phyloP scores from a whole-genome alignment of 352 stramenopile genomes.

The Globisporangium lucens region DNA sequence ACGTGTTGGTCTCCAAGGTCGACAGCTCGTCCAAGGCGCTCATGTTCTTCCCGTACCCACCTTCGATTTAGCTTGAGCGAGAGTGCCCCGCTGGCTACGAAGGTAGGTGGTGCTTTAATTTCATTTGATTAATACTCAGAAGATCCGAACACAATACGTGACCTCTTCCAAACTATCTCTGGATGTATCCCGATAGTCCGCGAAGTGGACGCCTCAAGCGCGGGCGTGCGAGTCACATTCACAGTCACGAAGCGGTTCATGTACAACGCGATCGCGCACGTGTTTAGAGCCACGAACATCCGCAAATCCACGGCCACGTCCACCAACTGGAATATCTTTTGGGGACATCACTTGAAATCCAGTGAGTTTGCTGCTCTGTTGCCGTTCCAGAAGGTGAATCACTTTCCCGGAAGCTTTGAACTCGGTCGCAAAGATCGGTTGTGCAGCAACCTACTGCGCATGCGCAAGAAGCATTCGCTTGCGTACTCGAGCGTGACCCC shows the following conservation, averaged over 20 bases:
- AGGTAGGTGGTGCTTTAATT: slow-evolving; percentile 22
- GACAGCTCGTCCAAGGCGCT: slow-evolving; percentile 30
- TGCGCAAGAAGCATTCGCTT: slow-evolving; percentile 53
- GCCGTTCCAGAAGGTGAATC: slow-evolving; percentile 63
- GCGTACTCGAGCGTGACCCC: slow-evolving; percentile 58
- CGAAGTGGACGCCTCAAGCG: slow-evolving; percentile 20
- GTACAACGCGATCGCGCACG: slow-evolving; percentile 71
- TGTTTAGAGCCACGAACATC: slow-evolving; percentile 37
- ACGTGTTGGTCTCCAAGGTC: slow-evolving; percentile 55
- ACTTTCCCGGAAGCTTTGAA: slow-evolving; percentile 77
- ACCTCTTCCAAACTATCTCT: not conserved
- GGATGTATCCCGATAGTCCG: slow-evolving; percentile 24
- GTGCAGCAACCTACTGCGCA: slow-evolving; percentile 54
- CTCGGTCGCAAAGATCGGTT: slow-evolving; percentile 73
- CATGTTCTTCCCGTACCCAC: slow-evolving; percentile 66
- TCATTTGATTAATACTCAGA: not conserved
- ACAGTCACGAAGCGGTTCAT: slow-evolving; percentile 68
- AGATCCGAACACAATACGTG: not conserved
- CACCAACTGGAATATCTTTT: slow-evolving; percentile 66
- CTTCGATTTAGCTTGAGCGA: slow-evolving; percentile 35
- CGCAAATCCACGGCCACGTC: slow-evolving; percentile 16
- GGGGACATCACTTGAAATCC: slow-evolving; percentile 62
- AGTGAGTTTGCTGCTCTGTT: slow-evolving; percentile 37
- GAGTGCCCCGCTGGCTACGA: slow-evolving; percentile 55
- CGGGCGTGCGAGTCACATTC: slow-evolving; percentile 41